Base-by-base conservation (phyloP, 2,329 filamentous ascomycete genomes). In the Sclerotinia borealis region DNA sequence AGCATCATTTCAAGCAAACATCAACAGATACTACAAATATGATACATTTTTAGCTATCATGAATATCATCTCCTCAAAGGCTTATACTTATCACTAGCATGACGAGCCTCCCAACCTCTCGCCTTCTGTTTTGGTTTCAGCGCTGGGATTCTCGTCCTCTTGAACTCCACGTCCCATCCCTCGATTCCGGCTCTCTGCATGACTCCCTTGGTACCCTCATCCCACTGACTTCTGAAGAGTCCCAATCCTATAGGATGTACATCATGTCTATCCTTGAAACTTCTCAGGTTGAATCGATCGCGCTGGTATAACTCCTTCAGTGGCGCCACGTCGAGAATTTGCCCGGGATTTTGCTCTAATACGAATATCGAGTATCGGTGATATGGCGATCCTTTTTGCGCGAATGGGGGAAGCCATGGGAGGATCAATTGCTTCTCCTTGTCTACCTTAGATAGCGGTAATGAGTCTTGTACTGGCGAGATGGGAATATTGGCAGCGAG, bases 331-430 rank as follows among this genome's bases (percentile, higher is more conserved):
- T 92, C 85, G 67, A 92, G 73, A 4, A 76, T 77, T 66, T 82
- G 72, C 61, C 83, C 85, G 61, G 85, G 79, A 59, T 83, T 80
- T 77, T 99, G 95, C 78, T 96, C 86, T 56, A 98, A 80, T 27
- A 99, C 79, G 74, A 95, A 89, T 65, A 98, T 79, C 54, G 88
- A 88, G 61, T 98, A 81, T 59, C 95, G 90, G 77, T 98, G 95
- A 78, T 98, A 97, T 1, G 91, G 91, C 2, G 89, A 85, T 63
- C 95, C 95, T 80, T 95, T 96, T 75, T 96, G 90, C 0, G 92
- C 88, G 73, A 90, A 91, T 1, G 95, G 89, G 0, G 93, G 89
- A 29, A 93, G 79, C 91, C 93, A 99, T 1, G 92, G 88, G 4
- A 86, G 76, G 63, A 91, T 85, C 55, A 95, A 81, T 75, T 95